Evolutionary conservation across 2,329 filamentous ascomycete species (phyloP).

Genomic region (Ophiocordyceps camponoti-floridani): DNA sequence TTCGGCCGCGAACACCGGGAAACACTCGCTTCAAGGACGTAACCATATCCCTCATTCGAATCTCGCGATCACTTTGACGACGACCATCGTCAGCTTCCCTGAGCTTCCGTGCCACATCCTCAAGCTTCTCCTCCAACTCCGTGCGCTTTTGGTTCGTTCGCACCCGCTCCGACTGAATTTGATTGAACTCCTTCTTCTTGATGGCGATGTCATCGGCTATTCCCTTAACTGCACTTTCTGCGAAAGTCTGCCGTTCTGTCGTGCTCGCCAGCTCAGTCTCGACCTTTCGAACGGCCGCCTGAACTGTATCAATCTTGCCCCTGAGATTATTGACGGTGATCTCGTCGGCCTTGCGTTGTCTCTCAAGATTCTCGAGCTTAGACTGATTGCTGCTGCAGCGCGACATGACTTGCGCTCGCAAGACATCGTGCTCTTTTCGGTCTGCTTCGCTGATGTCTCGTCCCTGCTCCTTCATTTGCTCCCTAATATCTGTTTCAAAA

Average conservation of each 20-base stretch:
- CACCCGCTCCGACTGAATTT: constrained; percentile 65
- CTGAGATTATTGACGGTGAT: constrained; percentile 80
- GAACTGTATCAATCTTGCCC: constrained; percentile 66
- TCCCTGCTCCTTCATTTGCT: constrained; percentile 71
- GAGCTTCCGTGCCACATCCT: constrained; percentile 65
- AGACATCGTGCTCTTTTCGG: constrained; percentile 71
- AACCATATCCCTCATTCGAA: constrained; percentile 64
- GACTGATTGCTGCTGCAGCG: constrained; percentile 66
- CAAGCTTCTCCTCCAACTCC: constrained; percentile 82
- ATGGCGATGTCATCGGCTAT: constrained; percentile 60
- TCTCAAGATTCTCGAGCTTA: constrained; percentile 69
- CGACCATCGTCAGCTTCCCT: constrained; percentile 70
- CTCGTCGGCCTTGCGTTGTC: constrained; percentile 79
- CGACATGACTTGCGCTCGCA: constrained; percentile 71
- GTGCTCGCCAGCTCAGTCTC: constrained; percentile 54
- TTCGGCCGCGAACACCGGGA: constrained; percentile 75
- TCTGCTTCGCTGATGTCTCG: constrained; percentile 73
- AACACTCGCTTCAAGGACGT: constrained; percentile 77
- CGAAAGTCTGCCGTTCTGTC: constrained; percentile 45
- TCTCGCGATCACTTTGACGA: constrained; percentile 70
- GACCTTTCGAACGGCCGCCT: constrained; percentile 57
- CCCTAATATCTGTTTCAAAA: constrained; percentile 77
- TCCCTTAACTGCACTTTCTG: constrained; percentile 45
- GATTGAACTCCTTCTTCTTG: constrained; percentile 85
- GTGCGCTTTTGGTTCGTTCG: constrained; percentile 66